Evolutionary conservation across 768 basidiomycete species (phyloP), one percentile per base, ranked within the genome.

Genomic region (Cyclocybe cylindracea): DNA sequence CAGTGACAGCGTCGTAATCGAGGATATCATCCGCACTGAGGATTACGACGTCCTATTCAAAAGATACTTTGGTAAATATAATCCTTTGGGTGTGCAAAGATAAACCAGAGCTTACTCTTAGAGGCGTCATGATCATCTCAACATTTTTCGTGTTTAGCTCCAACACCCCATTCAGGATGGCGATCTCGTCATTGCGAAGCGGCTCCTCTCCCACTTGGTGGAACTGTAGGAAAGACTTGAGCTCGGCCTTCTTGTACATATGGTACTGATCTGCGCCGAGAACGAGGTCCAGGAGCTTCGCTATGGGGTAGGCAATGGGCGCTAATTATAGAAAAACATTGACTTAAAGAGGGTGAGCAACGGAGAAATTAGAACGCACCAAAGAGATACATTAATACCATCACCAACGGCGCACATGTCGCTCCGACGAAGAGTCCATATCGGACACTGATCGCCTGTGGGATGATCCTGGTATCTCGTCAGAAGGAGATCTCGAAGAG

Each of bases 341-440:
- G 34, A 45, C 16, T 24, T 42, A 35, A 5, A 36, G 38, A 68
- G 54, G 19, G 35, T 39, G 11, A 19, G n/a, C 18, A 7, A 36
- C 7, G 8, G 14, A 19, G 37, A 39, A 33, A 14, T 50, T 14
- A 42, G 14, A 82, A 80, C 43, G 79, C 78, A 40, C 78, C 66
- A 32, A 79, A 69, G 36, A 89, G 60, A 62, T 83, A 87, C 89
- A 94, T 92, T 58, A 92, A 72, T 6, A 62, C 63, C 7, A 87
- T 75, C 4, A 94, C 91, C 51, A 91, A 77, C 0, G 89, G 89
- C 0, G 88, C 84, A 52, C 89, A 91, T 18, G 71, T 76, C 0
- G 91, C 91, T 7, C 92, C 93, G 48, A 95, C 86, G 2, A 79
- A 69, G 14, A 94, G 82, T 48, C 93, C 93, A 64, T 91, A 87